Percentiles rank a stretch among this genome's conserved stretches.
Conservation (phyloP, 164 flowering plant species). For the Warburgia ugandensis region DNA sequence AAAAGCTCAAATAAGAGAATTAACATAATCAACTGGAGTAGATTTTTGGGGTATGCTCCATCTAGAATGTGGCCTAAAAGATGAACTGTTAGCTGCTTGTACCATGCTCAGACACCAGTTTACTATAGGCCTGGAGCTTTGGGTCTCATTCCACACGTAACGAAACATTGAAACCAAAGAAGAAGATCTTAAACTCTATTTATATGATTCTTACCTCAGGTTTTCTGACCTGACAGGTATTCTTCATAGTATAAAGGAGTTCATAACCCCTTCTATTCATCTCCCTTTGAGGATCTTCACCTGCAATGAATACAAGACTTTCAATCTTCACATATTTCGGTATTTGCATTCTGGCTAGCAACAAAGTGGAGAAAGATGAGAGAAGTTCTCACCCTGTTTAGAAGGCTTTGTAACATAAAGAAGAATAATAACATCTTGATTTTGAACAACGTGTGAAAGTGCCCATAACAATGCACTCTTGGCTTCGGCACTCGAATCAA, state of each 20-base stretch:
- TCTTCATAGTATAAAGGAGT: slow-evolving; percentile 44
- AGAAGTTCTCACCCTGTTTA: slow-evolving; percentile 30
- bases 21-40: no score
- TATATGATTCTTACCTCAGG: slow-evolving; percentile 52
- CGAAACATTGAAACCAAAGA: no score
- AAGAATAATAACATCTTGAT: slow-evolving; percentile 53
- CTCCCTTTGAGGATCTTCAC: slow-evolving; percentile 27
- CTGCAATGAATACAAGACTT: slow-evolving; percentile 16
- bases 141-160: no score
- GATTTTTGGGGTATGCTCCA: no score
- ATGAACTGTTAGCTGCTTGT: no score
- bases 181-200: background rate
- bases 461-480: slow-evolving; percentile 83
- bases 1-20: no score
- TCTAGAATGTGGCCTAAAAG: no score
- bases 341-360: background rate
- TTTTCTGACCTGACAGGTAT: slow-evolving; percentile 41
- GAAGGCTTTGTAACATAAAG: slow-evolving; percentile 44
- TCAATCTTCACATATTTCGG: background rate
- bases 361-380: background rate
- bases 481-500: slow-evolving; percentile 63
- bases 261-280: slow-evolving; percentile 38
- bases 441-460: slow-evolving; percentile 64
- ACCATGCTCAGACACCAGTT: no score
- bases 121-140: no score